Percentiles rank a stretch among this genome's conserved stretches.
Conservation (phyloP, 1,284 basidiomycete species). For the Volvariella surrecta region DNA sequence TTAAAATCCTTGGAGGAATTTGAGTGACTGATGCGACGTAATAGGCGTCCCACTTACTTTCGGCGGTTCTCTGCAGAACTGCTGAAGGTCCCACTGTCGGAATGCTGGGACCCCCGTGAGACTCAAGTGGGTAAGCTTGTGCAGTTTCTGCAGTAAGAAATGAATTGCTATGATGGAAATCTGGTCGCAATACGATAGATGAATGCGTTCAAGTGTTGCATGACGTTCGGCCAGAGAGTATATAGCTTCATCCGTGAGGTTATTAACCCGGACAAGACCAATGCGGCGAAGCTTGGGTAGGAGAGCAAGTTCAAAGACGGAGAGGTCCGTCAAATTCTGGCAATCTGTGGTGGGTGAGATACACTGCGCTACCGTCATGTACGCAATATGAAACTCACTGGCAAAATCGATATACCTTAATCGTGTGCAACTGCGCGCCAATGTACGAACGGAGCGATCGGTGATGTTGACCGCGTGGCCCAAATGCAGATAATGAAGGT, state of each 20-base stretch:
- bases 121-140: slow-evolving; percentile 89
- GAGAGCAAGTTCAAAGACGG: slow-evolving; percentile 84
- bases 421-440: slow-evolving; percentile 88
- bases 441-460: slow-evolving; percentile 77
- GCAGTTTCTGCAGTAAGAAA: slow-evolving; percentile 81
- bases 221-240: slow-evolving; percentile 79
- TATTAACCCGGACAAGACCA: slow-evolving; percentile 88
- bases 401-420: slow-evolving; percentile 96
- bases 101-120: slow-evolving; percentile 95
- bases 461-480: slow-evolving; percentile 89
- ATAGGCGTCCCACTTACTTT: slow-evolving; percentile 41
- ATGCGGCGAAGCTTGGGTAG: slow-evolving; percentile 91
- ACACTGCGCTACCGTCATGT: slow-evolving; percentile 6
- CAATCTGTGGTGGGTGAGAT: slow-evolving; percentile 53
- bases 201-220: slow-evolving; percentile 88
- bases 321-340: slow-evolving; percentile 83
- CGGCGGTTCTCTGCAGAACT: slow-evolving; percentile 86
- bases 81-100: slow-evolving; percentile 77
- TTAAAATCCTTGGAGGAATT: slow-evolving; percentile 77
- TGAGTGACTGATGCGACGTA: slow-evolving; percentile 7
- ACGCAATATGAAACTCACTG: slow-evolving; percentile 45
- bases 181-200: slow-evolving; percentile 96
- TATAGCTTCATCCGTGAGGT: slow-evolving; percentile 91
- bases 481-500: slow-evolving; percentile 92
- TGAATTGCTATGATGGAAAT: slow-evolving; percentile 90